Percentiles rank a stretch among this genome's conserved stretches.
phyloP scores from a whole-genome alignment of 345 rosid species.

The Noccaea bulbosa region DNA sequence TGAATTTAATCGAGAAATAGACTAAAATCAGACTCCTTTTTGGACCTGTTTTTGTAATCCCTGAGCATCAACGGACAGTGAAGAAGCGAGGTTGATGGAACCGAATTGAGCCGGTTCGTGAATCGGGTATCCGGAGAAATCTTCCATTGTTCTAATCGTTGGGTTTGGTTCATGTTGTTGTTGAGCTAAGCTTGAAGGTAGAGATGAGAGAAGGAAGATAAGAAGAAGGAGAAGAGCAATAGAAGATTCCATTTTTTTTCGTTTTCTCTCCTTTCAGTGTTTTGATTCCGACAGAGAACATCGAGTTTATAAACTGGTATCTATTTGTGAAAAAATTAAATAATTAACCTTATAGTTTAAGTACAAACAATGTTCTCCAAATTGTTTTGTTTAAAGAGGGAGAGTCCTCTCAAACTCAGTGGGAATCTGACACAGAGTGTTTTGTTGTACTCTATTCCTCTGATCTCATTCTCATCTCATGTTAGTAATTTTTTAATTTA shows the following conservation, averaged over 20 bases:
- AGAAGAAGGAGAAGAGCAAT: slow-evolving; percentile 30
- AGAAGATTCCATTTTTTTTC: slow-evolving; percentile 38
- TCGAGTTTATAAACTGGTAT: slow-evolving; percentile 7
- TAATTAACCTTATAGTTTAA: slow-evolving; percentile 7
- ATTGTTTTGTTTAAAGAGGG: neutral
- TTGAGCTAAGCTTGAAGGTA: slow-evolving; percentile 47
- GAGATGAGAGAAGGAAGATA: slow-evolving; percentile 27
- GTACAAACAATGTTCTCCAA: slow-evolving; percentile 2
- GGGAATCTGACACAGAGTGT: slow-evolving; percentile 37
- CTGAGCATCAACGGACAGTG: slow-evolving; percentile 61
- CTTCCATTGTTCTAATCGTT: slow-evolving; percentile 71
- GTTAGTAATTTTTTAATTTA: no score
- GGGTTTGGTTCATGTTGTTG: slow-evolving; percentile 55
- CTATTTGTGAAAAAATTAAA: neutral
- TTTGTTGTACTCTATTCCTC: slow-evolving; percentile 6
- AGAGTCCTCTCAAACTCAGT: slow-evolving; percentile 11
- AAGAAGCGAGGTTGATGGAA: slow-evolving; percentile 45
- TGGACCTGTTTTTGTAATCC: slow-evolving; percentile 70
- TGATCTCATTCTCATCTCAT: no score
- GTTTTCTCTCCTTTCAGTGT: neutral
- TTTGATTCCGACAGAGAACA: slow-evolving; percentile 24
- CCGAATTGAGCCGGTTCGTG: slow-evolving; percentile 54
- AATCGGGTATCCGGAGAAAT: slow-evolving; percentile 84
- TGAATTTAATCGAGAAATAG: neutral
- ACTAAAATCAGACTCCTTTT: neutral